Percentiles rank a stretch among this genome's conserved stretches.
Conservation (phyloP, 1,284 basidiomycete species). For the Ustilago vetiveriae region DNA sequence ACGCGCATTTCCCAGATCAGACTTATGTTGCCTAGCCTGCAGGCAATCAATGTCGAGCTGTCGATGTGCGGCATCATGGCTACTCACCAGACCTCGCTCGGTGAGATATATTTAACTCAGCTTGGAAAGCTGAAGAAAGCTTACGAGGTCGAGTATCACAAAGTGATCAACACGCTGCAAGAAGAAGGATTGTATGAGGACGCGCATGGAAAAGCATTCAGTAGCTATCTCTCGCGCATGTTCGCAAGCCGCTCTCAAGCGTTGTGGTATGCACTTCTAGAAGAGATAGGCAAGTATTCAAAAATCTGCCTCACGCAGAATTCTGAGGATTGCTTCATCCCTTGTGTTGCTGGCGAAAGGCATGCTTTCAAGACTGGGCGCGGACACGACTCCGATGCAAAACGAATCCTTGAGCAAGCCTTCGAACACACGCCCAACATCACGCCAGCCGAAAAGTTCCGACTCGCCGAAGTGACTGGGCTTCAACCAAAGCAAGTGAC, state of each 20-base stretch:
- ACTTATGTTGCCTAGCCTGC: too few relatives aligned
- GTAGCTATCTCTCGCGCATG: not conserved
- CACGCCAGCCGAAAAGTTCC: slow-evolving; percentile 62
- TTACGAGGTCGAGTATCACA: not conserved
- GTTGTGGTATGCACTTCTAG: not conserved
- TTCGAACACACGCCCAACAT: slow-evolving; percentile 60
- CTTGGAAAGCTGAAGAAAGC: not conserved
- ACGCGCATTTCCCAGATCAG: not conserved
- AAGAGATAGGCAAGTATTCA: not conserved
- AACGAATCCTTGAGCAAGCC: slow-evolving; percentile 58
- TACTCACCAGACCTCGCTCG: not conserved
- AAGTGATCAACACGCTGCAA: not conserved
- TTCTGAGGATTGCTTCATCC: too few relatives aligned
- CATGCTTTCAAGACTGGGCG: not conserved
- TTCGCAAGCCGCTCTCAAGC: not conserved
- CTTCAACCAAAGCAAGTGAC: slow-evolving; percentile 63
- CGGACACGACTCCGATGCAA: slow-evolving; percentile 45
- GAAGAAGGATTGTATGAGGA: not conserved
- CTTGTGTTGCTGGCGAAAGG: not conserved
- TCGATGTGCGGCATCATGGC: not conserved
- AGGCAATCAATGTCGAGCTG: not conserved
- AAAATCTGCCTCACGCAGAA: too few relatives aligned
- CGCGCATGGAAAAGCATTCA: not conserved
- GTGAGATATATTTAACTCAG: not conserved
- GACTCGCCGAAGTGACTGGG: slow-evolving; percentile 57